These are phyloP conservation scores for Phytophthora megakarya DNA, from an alignment of 352 stramenopile genomes.

Conservation along the genomic window DNA sequence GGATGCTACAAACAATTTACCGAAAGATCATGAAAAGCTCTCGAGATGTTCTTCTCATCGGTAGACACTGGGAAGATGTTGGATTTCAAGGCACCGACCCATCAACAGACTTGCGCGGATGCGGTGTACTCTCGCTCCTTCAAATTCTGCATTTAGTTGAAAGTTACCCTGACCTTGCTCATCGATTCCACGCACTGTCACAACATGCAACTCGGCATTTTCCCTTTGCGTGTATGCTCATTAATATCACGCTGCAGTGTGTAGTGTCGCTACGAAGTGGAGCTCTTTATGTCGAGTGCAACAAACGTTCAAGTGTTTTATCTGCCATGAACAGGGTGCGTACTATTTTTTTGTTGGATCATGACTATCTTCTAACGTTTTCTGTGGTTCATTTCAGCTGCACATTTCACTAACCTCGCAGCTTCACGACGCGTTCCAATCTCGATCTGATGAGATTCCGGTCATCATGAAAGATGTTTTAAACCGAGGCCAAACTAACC, in stretches of 20 bases:
- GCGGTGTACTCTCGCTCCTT: slow-evolving; percentile 84
- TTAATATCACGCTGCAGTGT: slow-evolving; percentile 79
- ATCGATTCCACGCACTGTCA: slow-evolving; percentile 52
- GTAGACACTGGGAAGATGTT: slow-evolving; percentile 86
- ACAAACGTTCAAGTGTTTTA: slow-evolving; percentile 62
- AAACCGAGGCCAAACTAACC: slow-evolving; percentile 44
- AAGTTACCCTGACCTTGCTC: slow-evolving; percentile 53
- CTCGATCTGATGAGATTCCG: slow-evolving; percentile 52
- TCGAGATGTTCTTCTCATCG: slow-evolving; percentile 53
- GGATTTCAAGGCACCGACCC: slow-evolving; percentile 91
- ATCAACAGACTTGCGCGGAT: slow-evolving; percentile 86
- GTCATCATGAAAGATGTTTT: slow-evolving; percentile 66
- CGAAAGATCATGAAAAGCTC: slow-evolving; percentile 41
- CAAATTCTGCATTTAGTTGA: slow-evolving; percentile 86
- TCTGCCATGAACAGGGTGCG: slow-evolving; percentile 58
- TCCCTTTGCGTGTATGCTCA: slow-evolving; percentile 70
- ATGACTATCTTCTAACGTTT: slow-evolving; percentile 4
- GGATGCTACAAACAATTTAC: slow-evolving; percentile 75
- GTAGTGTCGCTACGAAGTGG: slow-evolving; percentile 71
- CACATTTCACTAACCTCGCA: slow-evolving; percentile 46
- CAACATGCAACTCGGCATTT: slow-evolving; percentile 71
- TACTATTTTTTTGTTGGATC: neutral
- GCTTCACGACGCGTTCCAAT: slow-evolving; percentile 52
- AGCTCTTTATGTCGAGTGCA: slow-evolving; percentile 68
- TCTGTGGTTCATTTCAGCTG: slow-evolving; percentile 35